Conservation (phyloP, 2,329 filamentous ascomycete genomes). For the Penicillium sp. region DNA sequence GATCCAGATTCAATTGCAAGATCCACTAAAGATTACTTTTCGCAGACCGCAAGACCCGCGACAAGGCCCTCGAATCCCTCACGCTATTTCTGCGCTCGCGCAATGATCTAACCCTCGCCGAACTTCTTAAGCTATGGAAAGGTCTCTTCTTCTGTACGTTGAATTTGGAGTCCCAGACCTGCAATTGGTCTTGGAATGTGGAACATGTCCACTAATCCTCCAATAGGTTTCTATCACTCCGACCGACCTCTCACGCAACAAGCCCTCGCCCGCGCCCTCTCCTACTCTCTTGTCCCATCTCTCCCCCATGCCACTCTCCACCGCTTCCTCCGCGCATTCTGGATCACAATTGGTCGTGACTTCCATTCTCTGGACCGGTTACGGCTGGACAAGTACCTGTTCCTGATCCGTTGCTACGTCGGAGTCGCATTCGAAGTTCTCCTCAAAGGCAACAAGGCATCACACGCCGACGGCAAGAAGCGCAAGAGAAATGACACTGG, state of each 20-base stretch:
- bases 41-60: constrained; percentile 69
- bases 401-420: constrained; percentile 73
- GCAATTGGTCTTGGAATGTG: constrained; percentile 6
- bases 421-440: constrained; percentile 57
- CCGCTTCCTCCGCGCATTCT: constrained; percentile 58
- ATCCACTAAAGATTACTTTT: not conserved
- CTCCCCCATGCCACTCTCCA: constrained; percentile 48
- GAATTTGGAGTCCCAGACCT: no score
- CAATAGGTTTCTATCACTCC: constrained; percentile 77
- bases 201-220: no score
- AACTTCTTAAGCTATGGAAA: constrained; percentile 87
- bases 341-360: constrained; percentile 62
- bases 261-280: constrained; percentile 70
- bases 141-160: constrained; percentile 76
- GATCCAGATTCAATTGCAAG: not conserved
- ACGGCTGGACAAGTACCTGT: constrained; percentile 87
- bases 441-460: constrained; percentile 25
- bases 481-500: constrained; percentile 29
- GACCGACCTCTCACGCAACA: constrained; percentile 86
- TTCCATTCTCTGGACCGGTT: constrained; percentile 67
- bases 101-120: constrained; percentile 57
- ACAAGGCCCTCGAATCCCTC: constrained; percentile 69
- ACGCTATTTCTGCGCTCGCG: constrained; percentile 67
- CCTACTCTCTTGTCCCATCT: constrained; percentile 56
- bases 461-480: constrained; percentile 22